Base-by-base conservation (phyloP, 768 basidiomycete genomes). In the Lactifluus subvellereus region DNA sequence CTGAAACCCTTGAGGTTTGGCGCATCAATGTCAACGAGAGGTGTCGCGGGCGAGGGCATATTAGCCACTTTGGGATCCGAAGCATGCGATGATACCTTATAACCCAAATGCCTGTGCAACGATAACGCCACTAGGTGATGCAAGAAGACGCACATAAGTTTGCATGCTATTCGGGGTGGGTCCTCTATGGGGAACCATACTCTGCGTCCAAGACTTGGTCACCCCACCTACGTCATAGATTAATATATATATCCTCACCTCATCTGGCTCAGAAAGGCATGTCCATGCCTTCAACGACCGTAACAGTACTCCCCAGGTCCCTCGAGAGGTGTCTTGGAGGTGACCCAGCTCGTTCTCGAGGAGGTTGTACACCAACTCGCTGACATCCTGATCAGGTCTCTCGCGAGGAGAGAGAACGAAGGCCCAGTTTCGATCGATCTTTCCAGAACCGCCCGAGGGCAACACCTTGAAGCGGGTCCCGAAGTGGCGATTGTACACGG, bases 61-160 rank as follows among this genome's bases (percentile, higher is more conserved):
- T 61, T 51, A 48, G 60, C 20, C 32, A 27, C 60, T 51, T 61
- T 61, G 38, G 30, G 20, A 8, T 51, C 54, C n/a, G 48, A 61
- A 6, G n/a, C 49, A 20, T 22, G 54, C 48, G 60, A 50, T 61
- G 54, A 35, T 48, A 61, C 54, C 60, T 56, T 61, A 55, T 51
- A 61, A 51, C 20, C 60, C 54, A 43, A 61, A 61, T 37, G 60
- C 60, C 27, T 61, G 54, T 56, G 48, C 60, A 56, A 51, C 60
- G 6, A 61, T 56, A 33, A 61, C 40, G 11, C 54, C 54, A 37
- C 60, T 61, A 51, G n/a, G 47, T 51, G 60, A 61, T 37, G 54
- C 54, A 61, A 51, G 60, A 61, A 61, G 54, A 62, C 61, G 49
- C 61, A 62, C 61, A 50, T 62, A 57, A 30, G 61, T 62, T 55